These are phyloP conservation scores for Ceriops tagal DNA, from an alignment of 345 rosid species.

Conservation along the genomic window DNA sequence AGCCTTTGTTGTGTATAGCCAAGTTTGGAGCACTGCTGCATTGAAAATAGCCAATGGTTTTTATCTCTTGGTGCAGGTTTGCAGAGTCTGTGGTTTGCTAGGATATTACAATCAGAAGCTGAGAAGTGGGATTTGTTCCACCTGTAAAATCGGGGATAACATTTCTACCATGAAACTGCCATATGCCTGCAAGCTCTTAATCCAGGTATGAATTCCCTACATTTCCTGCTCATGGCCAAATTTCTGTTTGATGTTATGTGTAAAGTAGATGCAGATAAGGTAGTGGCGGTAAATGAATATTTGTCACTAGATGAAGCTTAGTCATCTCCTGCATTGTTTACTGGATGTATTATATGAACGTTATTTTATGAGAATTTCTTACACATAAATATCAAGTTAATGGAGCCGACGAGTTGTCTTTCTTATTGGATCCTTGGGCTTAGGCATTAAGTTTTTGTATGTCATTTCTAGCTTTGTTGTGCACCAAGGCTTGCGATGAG, in stretches of 20 bases:
- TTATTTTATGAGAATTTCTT: too few species aligned
- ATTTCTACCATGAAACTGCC: slow-evolving; percentile 83
- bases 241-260: neutral
- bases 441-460: too few species aligned
- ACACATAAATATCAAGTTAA: too few species aligned
- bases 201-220: slow-evolving; percentile 49
- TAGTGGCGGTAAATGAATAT: too few species aligned
- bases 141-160: slow-evolving; percentile 74
- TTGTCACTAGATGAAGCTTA: too few species aligned
- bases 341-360: too few species aligned
- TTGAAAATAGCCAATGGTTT: neutral
- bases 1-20: neutral
- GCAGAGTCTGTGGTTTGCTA: slow-evolving; percentile 77
- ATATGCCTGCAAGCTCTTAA: slow-evolving; percentile 90
- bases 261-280: too few species aligned
- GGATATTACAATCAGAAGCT: slow-evolving; percentile 84
- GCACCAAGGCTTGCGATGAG: too few species aligned
- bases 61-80: slow-evolving; percentile 48
- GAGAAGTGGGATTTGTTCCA: slow-evolving; percentile 67
- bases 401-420: too few species aligned
- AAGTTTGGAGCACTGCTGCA: neutral
- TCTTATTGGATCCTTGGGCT: too few species aligned
- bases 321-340: too few species aligned
- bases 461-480: too few species aligned
- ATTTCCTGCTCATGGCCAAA: neutral